Conservation (phyloP, 768 basidiomycete genomes). For the Trametes maxima region DNA sequence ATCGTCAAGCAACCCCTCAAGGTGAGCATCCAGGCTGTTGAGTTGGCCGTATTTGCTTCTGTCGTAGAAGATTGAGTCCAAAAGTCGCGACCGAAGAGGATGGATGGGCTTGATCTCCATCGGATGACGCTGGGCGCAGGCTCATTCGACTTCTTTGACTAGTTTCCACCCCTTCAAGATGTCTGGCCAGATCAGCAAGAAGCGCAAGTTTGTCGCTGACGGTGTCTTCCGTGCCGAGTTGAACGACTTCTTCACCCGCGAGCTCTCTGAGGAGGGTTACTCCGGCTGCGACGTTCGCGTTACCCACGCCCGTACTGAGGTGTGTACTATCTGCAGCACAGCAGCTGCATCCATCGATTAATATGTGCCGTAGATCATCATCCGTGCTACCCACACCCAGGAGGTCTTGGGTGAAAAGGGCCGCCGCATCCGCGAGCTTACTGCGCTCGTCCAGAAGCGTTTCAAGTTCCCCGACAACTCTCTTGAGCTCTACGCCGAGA, state of each 20-base stretch:
- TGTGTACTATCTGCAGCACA: conserved; percentile 30
- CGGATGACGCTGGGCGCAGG: conserved; percentile 22
- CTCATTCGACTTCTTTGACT: not conserved
- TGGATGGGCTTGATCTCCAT: conserved; percentile 14
- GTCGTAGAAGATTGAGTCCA: not conserved
- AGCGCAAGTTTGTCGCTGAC: conserved; percentile 97
- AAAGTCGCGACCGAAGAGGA: conserved; percentile 8
- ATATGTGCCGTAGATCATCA: conserved; percentile 76
- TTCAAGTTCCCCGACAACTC: conserved; percentile 99
- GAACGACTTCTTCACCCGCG: conserved; percentile 97
- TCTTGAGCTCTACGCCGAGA: conserved; percentile 98
- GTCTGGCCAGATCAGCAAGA: conserved; percentile 93
- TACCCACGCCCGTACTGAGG: conserved; percentile 98
- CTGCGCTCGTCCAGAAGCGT: conserved; percentile 96
- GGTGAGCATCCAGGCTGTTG: conserved; percentile 12
- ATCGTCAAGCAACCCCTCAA: conserved; percentile 23
- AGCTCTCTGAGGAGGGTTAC: conserved; percentile 99
- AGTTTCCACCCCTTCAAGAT: conserved; percentile 48
- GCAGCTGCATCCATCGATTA: not conserved
- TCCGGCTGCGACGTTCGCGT: conserved; percentile 99
- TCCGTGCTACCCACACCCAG: conserved; percentile 99
- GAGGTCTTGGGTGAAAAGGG: conserved; percentile 99
- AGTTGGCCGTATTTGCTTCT: not conserved
- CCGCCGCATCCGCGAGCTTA: conserved; percentile 98
- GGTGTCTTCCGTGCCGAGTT: conserved; percentile 99